These are phyloP conservation scores for Phytophthora melonis DNA, from an alignment of 352 stramenopile species.

Conservation along the genomic window DNA sequence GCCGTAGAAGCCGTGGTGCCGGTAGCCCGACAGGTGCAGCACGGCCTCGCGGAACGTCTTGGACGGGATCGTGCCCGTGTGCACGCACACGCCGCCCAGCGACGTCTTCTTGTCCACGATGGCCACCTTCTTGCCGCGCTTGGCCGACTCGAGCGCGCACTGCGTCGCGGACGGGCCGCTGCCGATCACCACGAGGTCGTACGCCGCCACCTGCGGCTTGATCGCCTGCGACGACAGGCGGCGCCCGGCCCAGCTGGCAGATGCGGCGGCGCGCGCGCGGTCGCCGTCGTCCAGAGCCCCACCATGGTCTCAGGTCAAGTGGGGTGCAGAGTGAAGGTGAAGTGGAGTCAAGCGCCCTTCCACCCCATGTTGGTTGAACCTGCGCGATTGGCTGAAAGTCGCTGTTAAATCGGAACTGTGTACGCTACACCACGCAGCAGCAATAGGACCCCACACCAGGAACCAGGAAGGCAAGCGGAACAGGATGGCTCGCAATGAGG, in stretches of 20 bases:
- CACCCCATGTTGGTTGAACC: conserved; percentile 8
- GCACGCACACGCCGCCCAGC: conserved; percentile 83
- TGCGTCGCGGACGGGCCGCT: conserved; percentile 87
- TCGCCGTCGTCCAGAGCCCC: conserved; percentile 26
- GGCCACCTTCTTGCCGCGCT: conserved; percentile 80
- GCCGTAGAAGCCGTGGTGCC: conserved; percentile 90
- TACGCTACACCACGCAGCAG: background rate
- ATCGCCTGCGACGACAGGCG: conserved; percentile 28
- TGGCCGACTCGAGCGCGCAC: conserved; percentile 89
- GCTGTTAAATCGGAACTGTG: background rate
- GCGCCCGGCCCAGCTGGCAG: background rate
- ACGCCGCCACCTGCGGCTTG: conserved; percentile 59
- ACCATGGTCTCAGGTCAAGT: conserved; percentile 15
- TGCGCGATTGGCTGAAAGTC: conserved; percentile 26
- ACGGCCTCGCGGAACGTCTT: conserved; percentile 93
- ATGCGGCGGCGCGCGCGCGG: background rate
- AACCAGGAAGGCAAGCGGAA: background rate
- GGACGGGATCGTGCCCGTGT: conserved; percentile 89
- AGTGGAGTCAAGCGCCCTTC: background rate
- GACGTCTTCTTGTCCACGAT: conserved; percentile 76
- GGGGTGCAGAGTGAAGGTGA: conserved; percentile 9
- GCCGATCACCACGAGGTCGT: conserved; percentile 91
- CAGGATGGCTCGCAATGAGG: conserved; percentile 97
- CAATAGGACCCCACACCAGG: no score
- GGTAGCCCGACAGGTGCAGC: conserved; percentile 90